Evolutionary conservation across 805 yeast genomes (phyloP), one percentile per base, ranked within the genome.

Genomic region (Nakazawaea ambrosiae): DNA sequence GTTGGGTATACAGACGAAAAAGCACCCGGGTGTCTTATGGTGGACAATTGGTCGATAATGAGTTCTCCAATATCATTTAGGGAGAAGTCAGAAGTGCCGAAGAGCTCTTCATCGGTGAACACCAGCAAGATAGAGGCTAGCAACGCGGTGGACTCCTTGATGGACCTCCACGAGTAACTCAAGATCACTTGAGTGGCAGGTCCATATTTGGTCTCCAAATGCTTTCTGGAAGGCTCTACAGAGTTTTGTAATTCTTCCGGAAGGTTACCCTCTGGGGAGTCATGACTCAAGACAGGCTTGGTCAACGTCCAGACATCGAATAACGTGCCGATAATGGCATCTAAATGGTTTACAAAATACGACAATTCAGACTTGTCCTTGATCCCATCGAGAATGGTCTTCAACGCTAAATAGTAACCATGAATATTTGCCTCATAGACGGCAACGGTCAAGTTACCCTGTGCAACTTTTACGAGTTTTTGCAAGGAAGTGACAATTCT

Each of bases 1-100:
- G 92, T 73, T 4, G 96, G 96, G 45, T 84, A 79, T 0, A 89
- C 81, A 0, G 97, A 78, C 8, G 94, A 80, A 44, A 90, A 85
- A 0, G 97, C 96, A 23, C 97, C 97, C 43, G 94, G 71, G 49
- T 92, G 97, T 31, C 89, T 74, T 16, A 89, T 80, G 0, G 76
- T 66, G 3, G 85, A 69, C 25, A 92, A 61, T 52, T 88, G 95
- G 9, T 63, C 70, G 40, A 82, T 65, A 3, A 86, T 55, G 5
- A 80, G 49, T 1, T 71, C 67, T 9, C 92, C 85, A 22, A 66
- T 47, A 3, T 45, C 33, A 11, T 62, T 34, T n/a, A 70, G 50
- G 6, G 31, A 27, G 30, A 11, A 15, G 9, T 20, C 20, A 8
- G 26, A 18, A 2, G 45, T 47, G 12, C 54, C 51, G 2, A 48